Base-by-base conservation (phyloP, 2,329 filamentous ascomycete genomes). In the Alternaria sp. region DNA sequence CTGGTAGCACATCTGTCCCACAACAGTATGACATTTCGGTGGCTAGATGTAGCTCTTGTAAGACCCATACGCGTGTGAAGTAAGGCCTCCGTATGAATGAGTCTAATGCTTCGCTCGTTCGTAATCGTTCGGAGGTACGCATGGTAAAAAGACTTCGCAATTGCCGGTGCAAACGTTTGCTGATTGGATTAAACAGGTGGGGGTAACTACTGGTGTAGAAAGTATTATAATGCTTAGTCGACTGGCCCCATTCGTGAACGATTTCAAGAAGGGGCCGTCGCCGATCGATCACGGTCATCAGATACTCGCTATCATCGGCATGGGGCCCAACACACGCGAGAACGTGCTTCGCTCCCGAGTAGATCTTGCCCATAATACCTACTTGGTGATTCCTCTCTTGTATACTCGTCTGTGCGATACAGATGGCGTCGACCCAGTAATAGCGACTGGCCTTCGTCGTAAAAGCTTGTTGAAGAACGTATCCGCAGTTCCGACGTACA, bases 381-480 rank as follows among this genome's bases (percentile, higher is more conserved):
- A 55, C 50, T 26, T 55, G 50, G 13, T 60, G 51, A 13, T 43
- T 60, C 6, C 54, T 47, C 8, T 55, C 50, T 5, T 55, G 12
- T 8, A 45, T 46, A 4, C 12, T 44, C 6, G 28, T 44, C 44
- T 60, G 57, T 3, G 23, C 43, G 11, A 60, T 60, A 6, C 57
- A 60, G 1, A 60, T 49, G 1, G 57, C 57, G 5, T 60, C 57
- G 0, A 55, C 43, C 57, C 51, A 60, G 12, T 40, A 46, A n/a
- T 59, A 47, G 1, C 12, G 21, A 9, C 40, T 25, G 5, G 49
- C 19, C 1, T 54, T 54, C 5, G 49, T 23, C 5, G 40, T 12
- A 17, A 53, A 53, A 7, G 49, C 57, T 23, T 59, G 57, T 8
- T 59, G 57, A 12, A 59, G 57, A 5, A 45, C 57, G 19, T 59